A percentile compares a stretch with the other conserved stretches of the same genome.
phyloP scores from a whole-genome alignment of 2,329 filamentous ascomycete genomes.

The Xylaria hypoxylon region DNA sequence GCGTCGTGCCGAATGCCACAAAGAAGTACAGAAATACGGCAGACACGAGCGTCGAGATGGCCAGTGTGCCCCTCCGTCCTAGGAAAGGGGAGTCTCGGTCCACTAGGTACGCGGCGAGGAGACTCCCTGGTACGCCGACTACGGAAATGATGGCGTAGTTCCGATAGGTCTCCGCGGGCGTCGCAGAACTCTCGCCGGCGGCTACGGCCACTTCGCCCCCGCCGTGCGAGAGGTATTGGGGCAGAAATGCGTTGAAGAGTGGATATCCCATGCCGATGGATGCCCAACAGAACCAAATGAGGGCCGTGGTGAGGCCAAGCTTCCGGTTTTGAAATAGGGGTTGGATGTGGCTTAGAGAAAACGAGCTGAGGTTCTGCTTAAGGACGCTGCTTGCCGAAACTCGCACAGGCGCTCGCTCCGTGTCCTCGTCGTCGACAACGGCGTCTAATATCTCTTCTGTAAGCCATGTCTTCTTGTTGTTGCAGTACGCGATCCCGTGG shows the following conservation, averaged over 20 bases:
- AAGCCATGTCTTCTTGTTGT: slow-evolving; percentile 77
- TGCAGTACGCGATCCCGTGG: slow-evolving; percentile 80
- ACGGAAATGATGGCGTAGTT: slow-evolving; percentile 86
- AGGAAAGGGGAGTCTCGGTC: slow-evolving; percentile 70
- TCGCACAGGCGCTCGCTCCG: slow-evolving; percentile 37
- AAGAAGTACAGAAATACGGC: slow-evolving; percentile 78
- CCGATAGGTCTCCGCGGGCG: slow-evolving; percentile 70
- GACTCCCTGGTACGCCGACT: slow-evolving; percentile 79
- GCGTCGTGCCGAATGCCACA: slow-evolving; percentile 67
- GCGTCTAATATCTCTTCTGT: slow-evolving; percentile 75
- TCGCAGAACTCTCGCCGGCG: slow-evolving; percentile 43
- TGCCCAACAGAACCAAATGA: slow-evolving; percentile 84
- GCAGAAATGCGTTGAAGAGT: slow-evolving; percentile 91
- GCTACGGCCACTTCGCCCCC: slow-evolving; percentile 53
- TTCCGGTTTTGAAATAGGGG: slow-evolving; percentile 71
- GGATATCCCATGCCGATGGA: slow-evolving; percentile 89
- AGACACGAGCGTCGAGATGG: slow-evolving; percentile 73
- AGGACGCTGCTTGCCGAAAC: slow-evolving; percentile 58
- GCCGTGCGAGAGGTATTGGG: slow-evolving; percentile 79
- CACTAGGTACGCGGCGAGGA: slow-evolving; percentile 79
- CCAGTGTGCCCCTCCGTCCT: slow-evolving; percentile 79
- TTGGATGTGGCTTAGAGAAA: slow-evolving; percentile 74
- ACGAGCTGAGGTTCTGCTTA: slow-evolving; percentile 70
- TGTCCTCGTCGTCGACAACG: slow-evolving; percentile 60
- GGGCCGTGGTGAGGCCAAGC: slow-evolving; percentile 62